These are phyloP conservation scores for Aspergillus transmontanensis DNA, from an alignment of 2,329 filamentous ascomycete genomes.

Conservation along the genomic window DNA sequence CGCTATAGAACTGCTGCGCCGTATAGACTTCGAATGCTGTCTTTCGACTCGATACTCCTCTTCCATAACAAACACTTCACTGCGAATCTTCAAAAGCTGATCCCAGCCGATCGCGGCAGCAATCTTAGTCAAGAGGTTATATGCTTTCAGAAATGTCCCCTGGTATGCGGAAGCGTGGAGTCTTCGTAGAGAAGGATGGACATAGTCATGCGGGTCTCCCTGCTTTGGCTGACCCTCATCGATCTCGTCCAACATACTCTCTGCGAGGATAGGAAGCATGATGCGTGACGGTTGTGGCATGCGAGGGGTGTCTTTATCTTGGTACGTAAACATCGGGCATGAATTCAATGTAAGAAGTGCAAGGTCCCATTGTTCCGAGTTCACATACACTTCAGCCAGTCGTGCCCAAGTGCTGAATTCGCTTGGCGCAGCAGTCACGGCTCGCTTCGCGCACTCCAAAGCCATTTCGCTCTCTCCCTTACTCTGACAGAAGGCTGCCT, in stretches of 20 bases:
- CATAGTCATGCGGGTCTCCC: conserved; percentile 77
- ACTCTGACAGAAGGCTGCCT: conserved; percentile 85
- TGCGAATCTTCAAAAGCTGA: conserved; percentile 88
- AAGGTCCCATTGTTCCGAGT: conserved; percentile 94
- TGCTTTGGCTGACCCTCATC: conserved; percentile 78
- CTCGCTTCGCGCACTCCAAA: conserved; percentile 88
- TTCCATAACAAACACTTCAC: conserved; percentile 99
- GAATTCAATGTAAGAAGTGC: conserved; percentile 95
- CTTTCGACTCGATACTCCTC: conserved; percentile 90
- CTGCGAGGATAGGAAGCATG: conserved; percentile 80
- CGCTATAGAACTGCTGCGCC: conserved; percentile 36
- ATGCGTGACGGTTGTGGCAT: conserved; percentile 93
- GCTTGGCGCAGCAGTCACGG: conserved; percentile 91
- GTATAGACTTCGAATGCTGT: conserved; percentile 33
- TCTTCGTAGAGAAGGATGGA: conserved; percentile 83
- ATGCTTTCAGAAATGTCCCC: conserved; percentile 93
- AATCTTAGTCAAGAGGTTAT: conserved; percentile 91
- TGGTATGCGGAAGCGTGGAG: conserved; percentile 88
- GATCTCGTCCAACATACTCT: conserved; percentile 92
- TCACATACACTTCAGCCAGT: conserved; percentile 89
- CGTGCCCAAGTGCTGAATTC: conserved; percentile 97
- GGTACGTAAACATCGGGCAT: conserved; percentile 99
- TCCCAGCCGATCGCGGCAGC: conserved; percentile 98
- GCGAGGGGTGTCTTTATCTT: conserved; percentile 92
- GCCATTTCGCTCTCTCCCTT: conserved; percentile 89